Evolutionary conservation across 345 rosid genomes (phyloP).

Genomic region (Gossypium thurberi): DNA sequence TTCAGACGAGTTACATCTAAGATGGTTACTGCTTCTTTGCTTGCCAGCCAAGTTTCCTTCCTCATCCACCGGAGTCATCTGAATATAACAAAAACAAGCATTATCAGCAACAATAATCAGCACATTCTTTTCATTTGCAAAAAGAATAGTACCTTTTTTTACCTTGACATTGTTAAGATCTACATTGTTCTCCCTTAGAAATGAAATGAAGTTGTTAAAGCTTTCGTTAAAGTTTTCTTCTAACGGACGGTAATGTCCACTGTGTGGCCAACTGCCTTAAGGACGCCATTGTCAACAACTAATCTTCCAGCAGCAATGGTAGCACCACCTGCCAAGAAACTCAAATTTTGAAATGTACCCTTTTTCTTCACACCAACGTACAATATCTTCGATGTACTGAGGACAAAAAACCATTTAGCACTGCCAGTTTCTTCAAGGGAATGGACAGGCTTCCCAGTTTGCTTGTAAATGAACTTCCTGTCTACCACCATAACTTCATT

Average conservation of each 20-base stretch:
- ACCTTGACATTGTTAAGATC: slow-evolving; percentile 75
- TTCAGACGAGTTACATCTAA: neutral
- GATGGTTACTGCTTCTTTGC: neutral
- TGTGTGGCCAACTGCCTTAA: slow-evolving; percentile 96
- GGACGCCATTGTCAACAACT: slow-evolving; percentile 37
- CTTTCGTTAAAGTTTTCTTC: no score
- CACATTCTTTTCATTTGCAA: neutral
- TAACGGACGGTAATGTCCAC: slow-evolving; percentile 8
- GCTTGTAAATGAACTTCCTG: no score
- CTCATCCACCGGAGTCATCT: neutral
- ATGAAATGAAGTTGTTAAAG: slow-evolving; percentile 32
- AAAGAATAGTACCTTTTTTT: neutral
- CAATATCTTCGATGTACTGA: slow-evolving; percentile 48
- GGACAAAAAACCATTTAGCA: slow-evolving; percentile 83
- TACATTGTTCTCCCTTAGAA: slow-evolving; percentile 63
- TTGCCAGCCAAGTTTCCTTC: neutral
- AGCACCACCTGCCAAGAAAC: slow-evolving; percentile 70
- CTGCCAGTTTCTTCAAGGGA: slow-evolving; percentile 25
- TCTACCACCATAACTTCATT: no score
- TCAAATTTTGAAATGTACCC: slow-evolving; percentile 61
- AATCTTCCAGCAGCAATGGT: slow-evolving; percentile 53
- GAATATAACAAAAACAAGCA: neutral
- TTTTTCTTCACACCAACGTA: slow-evolving; percentile 54
- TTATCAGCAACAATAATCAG: neutral
- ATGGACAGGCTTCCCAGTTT: slow-evolving; percentile 48